These are phyloP conservation scores for Monocercomonoides exilis DNA, from an alignment of 78 protist species.

Conservation along the genomic window DNA sequence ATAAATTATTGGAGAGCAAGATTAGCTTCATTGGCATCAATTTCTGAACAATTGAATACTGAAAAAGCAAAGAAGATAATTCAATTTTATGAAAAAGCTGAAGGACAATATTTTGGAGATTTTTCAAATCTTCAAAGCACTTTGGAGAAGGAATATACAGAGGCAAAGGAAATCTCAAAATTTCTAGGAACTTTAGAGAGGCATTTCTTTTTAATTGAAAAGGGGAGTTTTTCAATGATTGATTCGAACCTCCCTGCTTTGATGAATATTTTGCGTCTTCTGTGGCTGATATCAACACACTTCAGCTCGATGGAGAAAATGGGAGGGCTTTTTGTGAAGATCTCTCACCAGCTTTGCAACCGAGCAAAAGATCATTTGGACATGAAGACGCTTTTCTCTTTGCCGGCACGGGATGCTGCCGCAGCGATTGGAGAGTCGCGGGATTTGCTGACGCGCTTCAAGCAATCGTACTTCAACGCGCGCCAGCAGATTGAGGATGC, in stretches of 20 bases:
- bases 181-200: conserved; percentile 79
- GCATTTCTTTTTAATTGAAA: conserved; percentile 58
- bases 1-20: conserved; percentile 60
- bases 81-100: neutral
- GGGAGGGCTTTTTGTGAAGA: conserved; percentile 1
- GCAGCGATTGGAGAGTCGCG: neutral
- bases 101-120: neutral
- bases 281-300: neutral
- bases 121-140: conserved; percentile 5
- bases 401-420: neutral
- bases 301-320: neutral
- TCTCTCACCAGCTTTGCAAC: neutral
- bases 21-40: conserved; percentile 28
- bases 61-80: conserved; percentile 42
- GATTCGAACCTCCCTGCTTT: neutral
- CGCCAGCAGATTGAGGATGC: conserved; percentile 54
- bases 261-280: neutral
- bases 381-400: neutral
- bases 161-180: conserved; percentile 79
- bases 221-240: conserved; percentile 26
- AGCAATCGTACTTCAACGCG: conserved; percentile 21
- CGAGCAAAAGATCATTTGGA: neutral
- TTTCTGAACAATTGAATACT: conserved; percentile 61
- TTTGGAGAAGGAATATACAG: conserved; percentile 44
- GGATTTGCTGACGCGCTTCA: neutral